Evolutionary conservation across 192 early-diverging fungal species (phyloP).

Genomic region (Podila verticillata): DNA sequence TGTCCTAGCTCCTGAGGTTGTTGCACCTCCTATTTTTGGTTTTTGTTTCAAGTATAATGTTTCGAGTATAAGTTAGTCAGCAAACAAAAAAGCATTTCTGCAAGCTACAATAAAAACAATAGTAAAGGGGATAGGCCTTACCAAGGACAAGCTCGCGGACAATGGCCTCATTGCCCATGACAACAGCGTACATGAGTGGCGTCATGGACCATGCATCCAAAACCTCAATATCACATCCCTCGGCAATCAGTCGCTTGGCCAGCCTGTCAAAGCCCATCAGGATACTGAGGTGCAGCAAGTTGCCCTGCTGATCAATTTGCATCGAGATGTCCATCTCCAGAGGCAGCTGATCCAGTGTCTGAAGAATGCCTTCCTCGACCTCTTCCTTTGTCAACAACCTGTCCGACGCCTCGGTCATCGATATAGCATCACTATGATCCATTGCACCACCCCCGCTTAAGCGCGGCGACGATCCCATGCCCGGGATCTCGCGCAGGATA

Average conservation of each 20-base stretch:
- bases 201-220: slow-evolving; percentile 38
- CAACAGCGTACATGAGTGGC: slow-evolving; percentile 43
- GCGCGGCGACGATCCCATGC: not conserved
- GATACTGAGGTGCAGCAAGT: slow-evolving; percentile 37
- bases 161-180: slow-evolving; percentile 31
- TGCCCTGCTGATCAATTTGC: slow-evolving; percentile 30
- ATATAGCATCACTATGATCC: not conserved
- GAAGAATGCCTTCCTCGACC: slow-evolving; percentile 29
- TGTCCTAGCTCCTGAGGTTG: slow-evolving; percentile 26
- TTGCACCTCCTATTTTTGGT: slow-evolving; percentile 19
- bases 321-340: slow-evolving; percentile 21
- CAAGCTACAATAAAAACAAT: not conserved
- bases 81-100: not conserved
- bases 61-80: not conserved
- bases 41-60: no score
- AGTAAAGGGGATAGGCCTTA: not conserved
- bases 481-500: slow-evolving; percentile 35
- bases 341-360: slow-evolving; percentile 26
- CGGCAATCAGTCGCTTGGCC: slow-evolving; percentile 24
- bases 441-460: not conserved
- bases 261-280: slow-evolving; percentile 19
- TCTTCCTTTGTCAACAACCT: slow-evolving; percentile 7
- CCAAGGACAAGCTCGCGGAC: slow-evolving; percentile 22
- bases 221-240: slow-evolving; percentile 33
- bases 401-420: not conserved